Conservation (phyloP, 441 rosid genomes). For the Syzygium syzygioides region DNA sequence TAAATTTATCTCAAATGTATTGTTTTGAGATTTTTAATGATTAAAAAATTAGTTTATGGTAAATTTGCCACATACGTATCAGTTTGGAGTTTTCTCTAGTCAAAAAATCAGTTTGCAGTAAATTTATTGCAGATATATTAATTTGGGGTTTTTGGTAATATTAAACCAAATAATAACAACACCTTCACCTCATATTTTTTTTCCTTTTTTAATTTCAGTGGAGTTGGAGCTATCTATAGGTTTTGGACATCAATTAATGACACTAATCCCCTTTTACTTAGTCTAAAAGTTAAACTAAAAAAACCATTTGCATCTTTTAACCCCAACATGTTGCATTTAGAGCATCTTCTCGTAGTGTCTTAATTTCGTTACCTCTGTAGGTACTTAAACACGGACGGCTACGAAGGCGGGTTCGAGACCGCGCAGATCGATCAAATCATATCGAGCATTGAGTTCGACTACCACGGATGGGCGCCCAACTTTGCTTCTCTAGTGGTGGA, state of each 20-base stretch:
- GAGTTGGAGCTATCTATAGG: background rate
- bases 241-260: background rate
- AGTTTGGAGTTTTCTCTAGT: too few relatives aligned
- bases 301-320: background rate
- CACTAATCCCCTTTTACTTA: background rate
- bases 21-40: too few relatives aligned
- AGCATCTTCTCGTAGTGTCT: background rate
- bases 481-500: constrained; percentile 44
- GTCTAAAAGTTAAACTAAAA: background rate
- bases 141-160: too few relatives aligned
- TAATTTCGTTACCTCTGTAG: constrained; percentile 16
- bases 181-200: background rate
- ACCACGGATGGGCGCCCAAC: constrained; percentile 35
- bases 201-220: background rate
- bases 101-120: too few relatives aligned
- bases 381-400: constrained; percentile 48
- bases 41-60: too few relatives aligned
- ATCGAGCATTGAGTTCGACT: constrained; percentile 38
- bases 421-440: constrained; percentile 36
- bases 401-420: constrained; percentile 56
- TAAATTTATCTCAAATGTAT: too few relatives aligned
- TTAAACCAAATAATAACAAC: background rate
- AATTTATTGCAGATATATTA: too few relatives aligned
- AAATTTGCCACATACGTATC: too few relatives aligned
- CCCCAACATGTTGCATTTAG: background rate